Conservation (phyloP, 2,329 filamentous ascomycete species). For the Fusarium fracticaudum region DNA sequence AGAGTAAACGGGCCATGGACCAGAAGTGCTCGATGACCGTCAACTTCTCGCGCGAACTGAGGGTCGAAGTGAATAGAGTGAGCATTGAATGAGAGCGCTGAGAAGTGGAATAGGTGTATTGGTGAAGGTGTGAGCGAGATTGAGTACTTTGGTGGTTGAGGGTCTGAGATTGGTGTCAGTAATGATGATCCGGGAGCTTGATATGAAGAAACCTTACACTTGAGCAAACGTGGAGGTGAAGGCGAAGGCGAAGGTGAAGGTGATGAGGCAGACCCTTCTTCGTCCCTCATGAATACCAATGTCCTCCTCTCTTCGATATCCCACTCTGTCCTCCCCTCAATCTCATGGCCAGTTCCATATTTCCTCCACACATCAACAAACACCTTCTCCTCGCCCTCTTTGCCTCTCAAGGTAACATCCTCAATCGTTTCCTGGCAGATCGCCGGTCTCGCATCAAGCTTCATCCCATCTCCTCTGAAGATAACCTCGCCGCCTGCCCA, state of each 20-base stretch:
- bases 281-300: conserved; percentile 62
- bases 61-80: conserved; percentile 89
- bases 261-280: conserved; percentile 25
- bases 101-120: conserved; percentile 86
- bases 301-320: conserved; percentile 59
- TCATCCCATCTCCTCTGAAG: conserved; percentile 56
- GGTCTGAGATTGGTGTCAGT: conserved; percentile 41
- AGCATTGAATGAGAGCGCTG: conserved; percentile 89
- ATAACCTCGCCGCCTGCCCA: conserved; percentile 85
- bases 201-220: conserved; percentile 36
- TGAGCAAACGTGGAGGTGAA: conserved; percentile 37
- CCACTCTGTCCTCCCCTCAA: conserved; percentile 26
- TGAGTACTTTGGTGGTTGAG: conserved; percentile 48
- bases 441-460: conserved; percentile 51
- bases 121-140: conserved; percentile 72
- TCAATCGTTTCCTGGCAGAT: conserved; percentile 59
- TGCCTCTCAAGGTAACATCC: conserved; percentile 49
- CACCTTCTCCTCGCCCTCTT: conserved; percentile 53
- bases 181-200: background rate
- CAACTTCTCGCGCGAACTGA: conserved; percentile 72
- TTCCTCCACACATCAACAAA: conserved; percentile 62
- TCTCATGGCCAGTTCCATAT: conserved; percentile 50
- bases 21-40: conserved; percentile 79
- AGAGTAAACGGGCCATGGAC: conserved; percentile 89
- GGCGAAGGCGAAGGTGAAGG: background rate